These are phyloP conservation scores for Solanum clarkiae DNA, from an alignment of 257 asterid genomes.

Conservation along the genomic window DNA sequence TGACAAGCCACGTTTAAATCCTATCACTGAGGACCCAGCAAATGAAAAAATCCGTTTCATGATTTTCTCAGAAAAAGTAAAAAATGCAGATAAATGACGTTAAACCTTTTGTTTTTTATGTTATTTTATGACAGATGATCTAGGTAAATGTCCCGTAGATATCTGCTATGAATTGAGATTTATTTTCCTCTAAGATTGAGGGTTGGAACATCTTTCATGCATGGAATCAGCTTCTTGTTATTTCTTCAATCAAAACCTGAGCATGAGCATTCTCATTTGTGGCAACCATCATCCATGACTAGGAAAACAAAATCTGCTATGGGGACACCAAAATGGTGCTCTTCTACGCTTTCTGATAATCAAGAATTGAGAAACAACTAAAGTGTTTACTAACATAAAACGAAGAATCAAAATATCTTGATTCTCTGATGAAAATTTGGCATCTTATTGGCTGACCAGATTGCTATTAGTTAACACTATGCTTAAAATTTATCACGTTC, in stretches of 20 bases:
- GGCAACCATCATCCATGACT: neutral
- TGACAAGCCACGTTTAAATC: constrained; percentile 74
- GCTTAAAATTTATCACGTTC: neutral
- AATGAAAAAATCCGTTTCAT: constrained; percentile 47
- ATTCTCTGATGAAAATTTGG: neutral
- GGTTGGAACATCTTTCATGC: neutral
- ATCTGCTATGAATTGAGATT: neutral
- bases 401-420: neutral
- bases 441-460: neutral
- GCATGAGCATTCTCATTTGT: neutral
- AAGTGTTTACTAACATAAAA: neutral
- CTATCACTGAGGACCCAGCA: constrained; percentile 73
- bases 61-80: constrained; percentile 63
- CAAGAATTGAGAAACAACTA: neutral
- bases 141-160: neutral
- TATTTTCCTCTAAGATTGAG: neutral
- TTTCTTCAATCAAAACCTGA: neutral
- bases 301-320: neutral
- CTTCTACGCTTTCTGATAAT: neutral
- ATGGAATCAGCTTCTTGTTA: neutral
- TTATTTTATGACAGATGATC: neutral
- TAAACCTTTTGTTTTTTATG: neutral
- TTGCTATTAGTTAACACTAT: neutral
- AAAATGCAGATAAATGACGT: constrained; percentile 31
- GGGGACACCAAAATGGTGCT: neutral